phyloP scores from a whole-genome alignment of 305 asterid genomes.

The Plantago lanceolata region DNA sequence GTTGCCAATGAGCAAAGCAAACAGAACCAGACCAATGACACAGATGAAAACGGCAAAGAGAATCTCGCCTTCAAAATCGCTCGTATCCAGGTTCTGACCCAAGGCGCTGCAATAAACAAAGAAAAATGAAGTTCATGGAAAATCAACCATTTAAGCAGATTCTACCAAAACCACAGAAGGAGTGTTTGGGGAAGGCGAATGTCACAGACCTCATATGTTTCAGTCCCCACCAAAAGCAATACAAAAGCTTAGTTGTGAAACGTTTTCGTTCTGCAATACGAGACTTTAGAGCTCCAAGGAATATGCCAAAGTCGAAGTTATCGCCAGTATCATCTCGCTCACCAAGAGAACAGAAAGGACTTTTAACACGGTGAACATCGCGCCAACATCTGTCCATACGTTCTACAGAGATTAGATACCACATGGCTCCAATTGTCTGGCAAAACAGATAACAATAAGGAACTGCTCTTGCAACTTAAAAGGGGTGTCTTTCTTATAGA shows the following conservation, averaged over 20 bases:
- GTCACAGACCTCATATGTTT: conserved; percentile 79
- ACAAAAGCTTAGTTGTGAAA: conserved; percentile 71
- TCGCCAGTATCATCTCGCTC: conserved; percentile 24
- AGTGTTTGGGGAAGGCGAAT: neutral
- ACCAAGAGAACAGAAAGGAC: conserved; percentile 54
- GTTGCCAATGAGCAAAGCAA: conserved; percentile 94
- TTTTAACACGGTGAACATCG: conserved; percentile 45
- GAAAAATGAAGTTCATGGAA: conserved; percentile 11
- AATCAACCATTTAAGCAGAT: no score
- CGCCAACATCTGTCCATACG: conserved; percentile 95
- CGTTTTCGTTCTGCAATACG: conserved; percentile 61
- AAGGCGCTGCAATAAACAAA: conserved; percentile 61
- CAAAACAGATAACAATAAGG: conserved; percentile 13
- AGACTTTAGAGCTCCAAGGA: conserved; percentile 74
- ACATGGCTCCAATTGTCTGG: conserved; percentile 96
- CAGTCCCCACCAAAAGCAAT: conserved; percentile 99
- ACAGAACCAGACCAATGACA: conserved; percentile 89
- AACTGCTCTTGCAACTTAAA: neutral
- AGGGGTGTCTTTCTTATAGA: neutral
- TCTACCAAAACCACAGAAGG: no score
- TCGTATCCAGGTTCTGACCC: conserved; percentile 95
- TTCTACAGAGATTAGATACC: conserved; percentile 92
- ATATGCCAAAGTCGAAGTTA: conserved; percentile 91
- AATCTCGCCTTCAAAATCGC: conserved; percentile 93
- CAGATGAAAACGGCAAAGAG: conserved; percentile 90